Evolutionary conservation across 208 protist genomes (phyloP).

Genomic region (Crithidia sp.): DNA sequence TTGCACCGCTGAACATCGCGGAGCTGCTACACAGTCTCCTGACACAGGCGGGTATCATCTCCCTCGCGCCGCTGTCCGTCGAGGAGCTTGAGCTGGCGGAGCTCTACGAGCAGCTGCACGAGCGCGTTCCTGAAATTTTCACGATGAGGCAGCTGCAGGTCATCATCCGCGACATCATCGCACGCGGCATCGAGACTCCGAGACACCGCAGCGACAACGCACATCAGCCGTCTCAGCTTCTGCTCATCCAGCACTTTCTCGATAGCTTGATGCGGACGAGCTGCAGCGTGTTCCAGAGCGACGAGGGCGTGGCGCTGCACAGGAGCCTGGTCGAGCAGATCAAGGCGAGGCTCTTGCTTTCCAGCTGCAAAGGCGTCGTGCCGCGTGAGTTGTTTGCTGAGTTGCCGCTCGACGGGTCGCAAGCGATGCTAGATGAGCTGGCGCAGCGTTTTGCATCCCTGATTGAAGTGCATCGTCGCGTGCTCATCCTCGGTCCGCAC

Average conservation of each 20-base stretch:
- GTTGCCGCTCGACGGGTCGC: background rate
- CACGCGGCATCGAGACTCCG: background rate
- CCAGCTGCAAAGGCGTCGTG: slow-evolving; percentile 20
- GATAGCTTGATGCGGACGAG: slow-evolving; percentile 29
- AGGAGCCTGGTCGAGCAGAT: slow-evolving; percentile 55
- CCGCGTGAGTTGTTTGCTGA: slow-evolving; percentile 3
- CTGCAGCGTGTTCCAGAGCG: slow-evolving; percentile 44
- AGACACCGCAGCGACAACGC: background rate
- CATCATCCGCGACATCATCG: slow-evolving; percentile 46
- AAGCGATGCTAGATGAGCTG: slow-evolving; percentile 19
- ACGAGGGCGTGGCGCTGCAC: slow-evolving; percentile 39
- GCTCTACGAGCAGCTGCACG: slow-evolving; percentile 67
- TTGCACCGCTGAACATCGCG: slow-evolving; percentile 30
- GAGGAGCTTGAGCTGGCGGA: slow-evolving; percentile 49
- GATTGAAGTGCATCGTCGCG: slow-evolving; percentile 57
- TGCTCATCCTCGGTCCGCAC: slow-evolving; percentile 63
- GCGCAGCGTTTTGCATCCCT: slow-evolving; percentile 50
- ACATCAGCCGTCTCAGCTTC: background rate
- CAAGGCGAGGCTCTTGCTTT: slow-evolving; percentile 31
- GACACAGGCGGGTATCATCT: slow-evolving; percentile 13
- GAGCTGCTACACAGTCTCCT: slow-evolving; percentile 57
- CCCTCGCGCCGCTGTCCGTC: slow-evolving; percentile 12
- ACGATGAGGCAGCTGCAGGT: slow-evolving; percentile 44
- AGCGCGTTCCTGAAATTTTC: slow-evolving; percentile 52
- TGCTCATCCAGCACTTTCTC: slow-evolving; percentile 28